Conservation (phyloP, 805 yeast species). For the Metschnikowia arizonensis region DNA sequence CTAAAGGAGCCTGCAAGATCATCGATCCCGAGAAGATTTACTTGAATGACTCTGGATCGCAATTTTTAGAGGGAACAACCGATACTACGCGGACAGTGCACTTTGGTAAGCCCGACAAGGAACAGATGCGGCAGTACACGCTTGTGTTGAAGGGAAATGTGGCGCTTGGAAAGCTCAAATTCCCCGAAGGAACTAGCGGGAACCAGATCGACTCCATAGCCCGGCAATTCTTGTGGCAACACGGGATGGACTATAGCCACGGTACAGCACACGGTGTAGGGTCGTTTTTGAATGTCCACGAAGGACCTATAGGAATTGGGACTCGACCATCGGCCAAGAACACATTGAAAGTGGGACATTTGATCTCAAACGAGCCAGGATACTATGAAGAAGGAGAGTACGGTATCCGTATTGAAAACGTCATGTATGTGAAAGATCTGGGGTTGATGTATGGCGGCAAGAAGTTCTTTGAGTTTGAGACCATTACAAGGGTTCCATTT, state of each 20-base stretch:
- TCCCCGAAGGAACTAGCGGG: constrained; percentile 56
- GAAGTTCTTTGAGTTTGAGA: constrained; percentile 67
- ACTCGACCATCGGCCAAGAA: constrained; percentile 47
- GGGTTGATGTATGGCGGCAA: constrained; percentile 48
- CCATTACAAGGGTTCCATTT: constrained; percentile 81
- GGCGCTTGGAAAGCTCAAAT: constrained; percentile 44
- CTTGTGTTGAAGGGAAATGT: constrained; percentile 57
- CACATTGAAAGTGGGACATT: constrained; percentile 48
- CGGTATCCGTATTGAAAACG: constrained; percentile 53
- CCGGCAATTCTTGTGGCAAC: constrained; percentile 53
- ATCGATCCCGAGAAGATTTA: constrained; percentile 53
- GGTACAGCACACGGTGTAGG: constrained; percentile 68
- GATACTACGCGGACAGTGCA: constrained; percentile 62
- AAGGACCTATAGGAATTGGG: constrained; percentile 62
- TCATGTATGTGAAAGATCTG: constrained; percentile 44
- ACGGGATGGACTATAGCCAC: constrained; percentile 57
- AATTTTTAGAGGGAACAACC: constrained; percentile 60
- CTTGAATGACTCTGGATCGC: constrained; percentile 58
- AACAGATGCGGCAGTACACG: constrained; percentile 49
- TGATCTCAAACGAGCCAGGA: constrained; percentile 61
- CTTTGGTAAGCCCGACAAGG: constrained; percentile 44
- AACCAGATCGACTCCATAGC: constrained; percentile 53
- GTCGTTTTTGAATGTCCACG: constrained; percentile 58
- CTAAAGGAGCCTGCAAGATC: constrained; percentile 35
- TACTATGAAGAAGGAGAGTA: constrained; percentile 56